phyloP scores from a whole-genome alignment of 1,139 yeast genomes.

The Zygosaccharomyces sapae region DNA sequence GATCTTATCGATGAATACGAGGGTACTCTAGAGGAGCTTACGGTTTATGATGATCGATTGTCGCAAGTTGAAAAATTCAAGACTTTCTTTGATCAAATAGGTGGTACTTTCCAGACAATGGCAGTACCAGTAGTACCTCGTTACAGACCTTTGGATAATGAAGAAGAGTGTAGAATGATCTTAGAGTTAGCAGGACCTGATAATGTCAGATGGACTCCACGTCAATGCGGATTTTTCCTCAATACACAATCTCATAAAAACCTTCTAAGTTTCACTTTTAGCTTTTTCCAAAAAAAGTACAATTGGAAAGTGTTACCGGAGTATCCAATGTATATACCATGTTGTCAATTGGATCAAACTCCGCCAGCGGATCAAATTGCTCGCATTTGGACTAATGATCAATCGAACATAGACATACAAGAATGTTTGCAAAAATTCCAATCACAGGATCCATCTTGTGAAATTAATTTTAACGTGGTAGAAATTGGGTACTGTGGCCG shows the following conservation, averaged over 20 bases:
- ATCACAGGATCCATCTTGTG: conserved; percentile 8
- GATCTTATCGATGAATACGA: conserved; percentile 37
- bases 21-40: conserved; percentile 32
- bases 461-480: conserved; percentile 10
- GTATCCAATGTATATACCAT: conserved; percentile 24
- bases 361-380: conserved; percentile 13
- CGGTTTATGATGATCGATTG: conserved; percentile 43
- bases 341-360: conserved; percentile 12
- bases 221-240: conserved; percentile 20
- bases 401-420: conserved; percentile 2
- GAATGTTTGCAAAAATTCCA: conserved; percentile 10
- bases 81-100: conserved; percentile 26
- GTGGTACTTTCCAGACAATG: conserved; percentile 17
- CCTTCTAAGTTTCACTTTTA: conserved; percentile 13
- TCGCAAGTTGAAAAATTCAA: conserved; percentile 39
- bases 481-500: conserved; percentile 9
- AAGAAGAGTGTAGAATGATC: conserved; percentile 12
- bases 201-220: conserved; percentile 15
- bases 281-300: conserved; percentile 9
- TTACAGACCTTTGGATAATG: conserved; percentile 8
- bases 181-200: conserved; percentile 4
- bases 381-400: conserved; percentile 14
- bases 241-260: conserved; percentile 16
- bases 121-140: conserved; percentile 23
- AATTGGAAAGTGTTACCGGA: conserved; percentile 15